Evolutionary conservation across 768 basidiomycete species (phyloP), one percentile per base, ranked within the genome.

Genomic region (Hygrophoropsis aurantiaca): DNA sequence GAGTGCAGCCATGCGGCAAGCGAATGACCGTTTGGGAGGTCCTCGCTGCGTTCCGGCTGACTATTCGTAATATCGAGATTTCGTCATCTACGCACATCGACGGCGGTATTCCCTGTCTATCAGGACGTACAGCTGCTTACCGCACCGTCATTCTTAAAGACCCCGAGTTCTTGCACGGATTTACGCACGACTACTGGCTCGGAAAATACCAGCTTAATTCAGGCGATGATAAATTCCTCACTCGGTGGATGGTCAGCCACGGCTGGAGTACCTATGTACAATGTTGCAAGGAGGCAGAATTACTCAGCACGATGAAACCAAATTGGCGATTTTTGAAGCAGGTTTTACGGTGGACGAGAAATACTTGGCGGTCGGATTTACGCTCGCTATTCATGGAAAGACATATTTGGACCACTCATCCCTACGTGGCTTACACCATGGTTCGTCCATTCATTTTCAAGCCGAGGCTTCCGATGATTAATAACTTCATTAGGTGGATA

Each of bases 311-410:
- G 42, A 97, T 94, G 93, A 95, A 95, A 68, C 91, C 91, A 21
- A 90, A 95, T 69, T 95, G 92, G 93, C 78, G 90, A 43, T 95
- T 95, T 72, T 70, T 94, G 67, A 93, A 94, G 71, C 94, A 95
- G 64, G 93, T 94, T 11, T 68, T 95, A 44, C 73, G 93, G 52
- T 94, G 92, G 93, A 95, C 92, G 13, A 72, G 93, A 52, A 95
- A 95, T 72, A 95, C 92, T 3, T 95, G 94, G 92, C 74, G 93
- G 42, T 89, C 86, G 2, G 93, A 95, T 75, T 60, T 94, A 54
- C 76, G 94, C 44, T 88, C 86, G 57, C 72, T 95, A 46, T 95
- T 94, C 65, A 94, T 80, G 74, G 92, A 95, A 61, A 68, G 93
- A 45, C 69, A 90, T 63, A 76, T 95, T 41, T 94, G 92, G 91